Percentiles rank a stretch among this genome's conserved stretches.
Evolutionary conservation across 768 basidiomycete species (phyloP).

Genomic region (Suillus brevipes): DNA sequence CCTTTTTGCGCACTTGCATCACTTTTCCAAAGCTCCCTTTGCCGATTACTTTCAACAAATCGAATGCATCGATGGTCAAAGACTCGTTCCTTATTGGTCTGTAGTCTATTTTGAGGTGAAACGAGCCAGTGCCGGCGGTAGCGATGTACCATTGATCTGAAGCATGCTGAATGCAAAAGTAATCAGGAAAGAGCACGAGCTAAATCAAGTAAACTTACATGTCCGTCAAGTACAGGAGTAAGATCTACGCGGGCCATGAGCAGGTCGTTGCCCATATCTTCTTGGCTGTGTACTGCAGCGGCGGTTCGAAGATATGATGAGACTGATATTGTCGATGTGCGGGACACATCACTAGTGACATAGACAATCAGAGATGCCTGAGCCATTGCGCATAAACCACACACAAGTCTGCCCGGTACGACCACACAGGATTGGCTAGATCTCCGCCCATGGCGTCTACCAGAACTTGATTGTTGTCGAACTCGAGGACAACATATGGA

Average conservation of each 20-base stretch:
- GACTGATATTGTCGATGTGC: slow-evolving; percentile 88
- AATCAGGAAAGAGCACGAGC: slow-evolving; percentile 14
- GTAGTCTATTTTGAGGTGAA: slow-evolving; percentile 96
- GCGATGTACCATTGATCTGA: slow-evolving; percentile 92
- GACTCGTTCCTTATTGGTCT: slow-evolving; percentile 81
- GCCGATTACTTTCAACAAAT: slow-evolving; percentile 95
- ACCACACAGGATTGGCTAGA: slow-evolving; percentile 87
- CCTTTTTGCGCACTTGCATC: slow-evolving; percentile 99
- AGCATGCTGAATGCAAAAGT: slow-evolving; percentile 50
- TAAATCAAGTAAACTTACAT: slow-evolving; percentile 44
- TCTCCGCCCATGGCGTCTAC: slow-evolving; percentile 98
- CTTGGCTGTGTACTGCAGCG: slow-evolving; percentile 66
- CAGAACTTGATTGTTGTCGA: slow-evolving; percentile 96
- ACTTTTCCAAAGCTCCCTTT: slow-evolving; percentile 98
- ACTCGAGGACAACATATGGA: slow-evolving; percentile 96
- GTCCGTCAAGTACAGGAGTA: slow-evolving; percentile 77
- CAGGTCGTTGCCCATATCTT: slow-evolving; percentile 97
- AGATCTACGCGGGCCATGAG: slow-evolving; percentile 92
- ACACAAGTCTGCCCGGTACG: slow-evolving; percentile 93
- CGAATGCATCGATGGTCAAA: slow-evolving; percentile 95
- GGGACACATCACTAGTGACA: slow-evolving; percentile 81
- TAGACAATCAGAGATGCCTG: slow-evolving; percentile 9
- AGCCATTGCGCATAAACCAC: slow-evolving; percentile 31
- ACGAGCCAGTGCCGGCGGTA: slow-evolving; percentile 81
- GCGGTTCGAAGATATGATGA: slow-evolving; percentile 90